Evolutionary conservation across 169 alveolate genomes (phyloP).

Genomic region (Cryptosporidium andersoni): DNA sequence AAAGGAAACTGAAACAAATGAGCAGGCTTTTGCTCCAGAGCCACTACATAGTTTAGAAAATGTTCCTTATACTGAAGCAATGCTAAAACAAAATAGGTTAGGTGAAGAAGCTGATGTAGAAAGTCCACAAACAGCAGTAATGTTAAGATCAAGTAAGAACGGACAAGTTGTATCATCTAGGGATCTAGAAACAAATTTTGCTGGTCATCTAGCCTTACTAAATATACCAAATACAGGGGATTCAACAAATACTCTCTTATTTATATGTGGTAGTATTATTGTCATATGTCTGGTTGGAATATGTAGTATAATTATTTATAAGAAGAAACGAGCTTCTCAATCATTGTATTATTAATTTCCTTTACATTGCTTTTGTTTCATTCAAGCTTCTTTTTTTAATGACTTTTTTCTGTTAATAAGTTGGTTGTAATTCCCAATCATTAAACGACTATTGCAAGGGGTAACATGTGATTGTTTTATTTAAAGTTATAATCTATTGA

Average conservation of each 20-base stretch:
- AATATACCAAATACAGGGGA: not conserved
- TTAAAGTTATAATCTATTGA: no score
- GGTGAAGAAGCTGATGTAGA: not conserved
- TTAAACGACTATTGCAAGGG: no score
- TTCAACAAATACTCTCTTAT: not conserved
- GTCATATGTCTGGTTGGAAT: conserved; percentile 26
- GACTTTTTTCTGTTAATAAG: no score
- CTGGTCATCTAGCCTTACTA: not conserved
- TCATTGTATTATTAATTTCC: no score
- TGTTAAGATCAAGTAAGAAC: conserved; percentile 1
- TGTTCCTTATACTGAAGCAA: conserved; percentile 46
- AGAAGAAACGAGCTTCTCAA: not conserved
- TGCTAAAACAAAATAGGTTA: conserved; percentile 8
- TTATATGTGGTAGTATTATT: conserved; percentile 44
- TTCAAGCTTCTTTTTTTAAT: no score
- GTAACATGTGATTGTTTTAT: no score
- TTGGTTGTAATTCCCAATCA: no score
- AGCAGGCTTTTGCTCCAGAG: not conserved
- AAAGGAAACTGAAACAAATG: not conserved
- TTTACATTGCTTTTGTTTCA: no score
- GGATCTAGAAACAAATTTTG: conserved; percentile 13
- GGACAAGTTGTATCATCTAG: conserved; percentile 44
- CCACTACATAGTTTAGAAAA: conserved; percentile 19
- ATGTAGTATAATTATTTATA: conserved; percentile 15
- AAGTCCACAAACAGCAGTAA: conserved; percentile 26